These are phyloP conservation scores for Teratosphaeria zuluensis DNA, from an alignment of 2,329 filamentous ascomycete genomes.

Conservation along the genomic window DNA sequence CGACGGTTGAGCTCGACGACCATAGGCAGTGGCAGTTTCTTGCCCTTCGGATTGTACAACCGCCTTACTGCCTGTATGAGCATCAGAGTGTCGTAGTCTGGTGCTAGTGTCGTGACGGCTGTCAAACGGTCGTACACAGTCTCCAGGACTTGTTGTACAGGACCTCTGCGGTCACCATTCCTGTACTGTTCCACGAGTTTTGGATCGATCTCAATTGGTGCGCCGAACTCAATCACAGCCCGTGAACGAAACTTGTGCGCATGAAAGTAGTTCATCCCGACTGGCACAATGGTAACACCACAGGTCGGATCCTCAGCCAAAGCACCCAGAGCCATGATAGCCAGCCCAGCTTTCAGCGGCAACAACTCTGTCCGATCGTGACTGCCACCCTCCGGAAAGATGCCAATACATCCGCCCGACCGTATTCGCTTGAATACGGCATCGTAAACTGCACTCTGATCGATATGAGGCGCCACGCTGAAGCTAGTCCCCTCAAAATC, in stretches of 20 bases:
- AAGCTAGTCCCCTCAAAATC: slow-evolving; percentile 67
- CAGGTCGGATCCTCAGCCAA: slow-evolving; percentile 77
- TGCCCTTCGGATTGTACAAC: slow-evolving; percentile 88
- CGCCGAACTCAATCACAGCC: slow-evolving; percentile 90
- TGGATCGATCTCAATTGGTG: slow-evolving; percentile 71
- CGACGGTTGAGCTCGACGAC: slow-evolving; percentile 91
- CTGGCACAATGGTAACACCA: slow-evolving; percentile 87
- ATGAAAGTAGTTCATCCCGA: slow-evolving; percentile 99
- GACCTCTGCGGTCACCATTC: slow-evolving; percentile 71
- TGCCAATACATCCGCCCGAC: slow-evolving; percentile 80
- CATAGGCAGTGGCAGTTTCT: slow-evolving; percentile 82
- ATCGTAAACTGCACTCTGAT: slow-evolving; percentile 88
- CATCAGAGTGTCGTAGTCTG: slow-evolving; percentile 95
- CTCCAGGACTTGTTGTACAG: slow-evolving; percentile 76
- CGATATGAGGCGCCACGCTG: slow-evolving; percentile 84
- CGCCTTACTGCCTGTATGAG: slow-evolving; percentile 88
- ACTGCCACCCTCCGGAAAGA: slow-evolving; percentile 94
- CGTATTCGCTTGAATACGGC: slow-evolving; percentile 79
- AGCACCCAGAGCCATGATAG: slow-evolving; percentile 92
- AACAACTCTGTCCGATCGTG: slow-evolving; percentile 88
- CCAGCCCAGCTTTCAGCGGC: slow-evolving; percentile 89
- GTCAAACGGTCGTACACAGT: slow-evolving; percentile 76
- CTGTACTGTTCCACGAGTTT: slow-evolving; percentile 81
- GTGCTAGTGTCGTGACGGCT: slow-evolving; percentile 81
- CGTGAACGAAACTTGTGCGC: slow-evolving; percentile 96